Conservation (phyloP, 257 asterid species). For the Thymus mandschuricus region DNA sequence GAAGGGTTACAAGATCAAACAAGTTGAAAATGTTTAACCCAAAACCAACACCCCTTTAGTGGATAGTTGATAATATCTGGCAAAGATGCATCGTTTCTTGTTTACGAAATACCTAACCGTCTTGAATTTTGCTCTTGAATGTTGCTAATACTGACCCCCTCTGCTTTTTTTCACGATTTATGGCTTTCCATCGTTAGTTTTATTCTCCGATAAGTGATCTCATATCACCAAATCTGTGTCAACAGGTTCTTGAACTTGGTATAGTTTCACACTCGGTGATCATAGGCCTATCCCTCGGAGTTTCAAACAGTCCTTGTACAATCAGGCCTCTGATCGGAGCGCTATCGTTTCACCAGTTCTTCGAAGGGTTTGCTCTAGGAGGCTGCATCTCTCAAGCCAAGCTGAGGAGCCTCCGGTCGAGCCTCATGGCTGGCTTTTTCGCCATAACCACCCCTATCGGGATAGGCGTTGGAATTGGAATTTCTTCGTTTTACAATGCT, state of each 20-base stretch:
- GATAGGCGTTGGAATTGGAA: slow-evolving; percentile 63
- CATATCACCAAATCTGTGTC: not conserved
- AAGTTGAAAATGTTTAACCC: too few species aligned
- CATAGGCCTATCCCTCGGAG: slow-evolving; percentile 90
- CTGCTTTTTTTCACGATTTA: not conserved
- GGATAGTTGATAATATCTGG: slow-evolving; percentile 3
- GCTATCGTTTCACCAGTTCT: slow-evolving; percentile 86
- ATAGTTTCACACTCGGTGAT: slow-evolving; percentile 93
- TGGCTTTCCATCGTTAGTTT: not conserved
- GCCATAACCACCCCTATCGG: slow-evolving; percentile 90
- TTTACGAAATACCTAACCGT: too few species aligned
- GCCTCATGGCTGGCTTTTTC: slow-evolving; percentile 83
- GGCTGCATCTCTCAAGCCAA: slow-evolving; percentile 94
- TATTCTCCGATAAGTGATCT: not conserved
- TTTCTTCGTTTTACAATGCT: slow-evolving; percentile 70
- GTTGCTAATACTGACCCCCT: too few species aligned
- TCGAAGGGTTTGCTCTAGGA: slow-evolving; percentile 93
- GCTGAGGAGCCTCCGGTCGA: slow-evolving; percentile 56
- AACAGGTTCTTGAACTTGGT: slow-evolving; percentile 88
- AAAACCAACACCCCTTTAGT: not conserved
- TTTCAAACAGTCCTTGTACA: slow-evolving; percentile 91
- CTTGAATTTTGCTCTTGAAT: too few species aligned
- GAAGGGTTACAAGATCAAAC: too few species aligned
- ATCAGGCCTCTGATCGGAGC: slow-evolving; percentile 84
- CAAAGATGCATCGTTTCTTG: not conserved